Conservation (phyloP, 768 basidiomycete genomes). For the Crassisporium funariophilum region DNA sequence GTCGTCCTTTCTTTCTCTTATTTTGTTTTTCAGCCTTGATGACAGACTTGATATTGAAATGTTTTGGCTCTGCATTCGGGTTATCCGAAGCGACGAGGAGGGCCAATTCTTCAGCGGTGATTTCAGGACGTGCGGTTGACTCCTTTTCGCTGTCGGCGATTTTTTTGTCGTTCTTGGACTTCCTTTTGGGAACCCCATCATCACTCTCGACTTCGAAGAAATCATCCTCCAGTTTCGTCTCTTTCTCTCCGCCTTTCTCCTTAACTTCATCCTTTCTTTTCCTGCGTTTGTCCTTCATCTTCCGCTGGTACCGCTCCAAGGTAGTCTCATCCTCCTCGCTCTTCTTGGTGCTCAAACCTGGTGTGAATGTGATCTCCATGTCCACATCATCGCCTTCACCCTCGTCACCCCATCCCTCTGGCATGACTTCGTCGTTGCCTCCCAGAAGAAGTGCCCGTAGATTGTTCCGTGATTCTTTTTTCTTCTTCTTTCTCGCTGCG, state of each 20-base stretch:
- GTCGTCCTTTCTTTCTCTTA: conserved; percentile 47
- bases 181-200: conserved; percentile 31
- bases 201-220: conserved; percentile 71
- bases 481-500: conserved; percentile 32
- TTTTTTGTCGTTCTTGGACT: conserved; percentile 24
- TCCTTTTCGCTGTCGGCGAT: conserved; percentile 16
- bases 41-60: conserved; percentile 91
- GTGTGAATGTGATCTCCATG: conserved; percentile 95
- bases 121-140: conserved; percentile 34
- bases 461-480: conserved; percentile 58
- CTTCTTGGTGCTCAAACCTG: conserved; percentile 67
- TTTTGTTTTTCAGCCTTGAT: conserved; percentile 83
- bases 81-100: conserved; percentile 62
- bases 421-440: conserved; percentile 64
- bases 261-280: conserved; percentile 71
- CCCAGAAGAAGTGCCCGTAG: conserved; percentile 78
- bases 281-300: conserved; percentile 87
- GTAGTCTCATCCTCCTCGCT: conserved; percentile 77
- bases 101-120: conserved; percentile 66
- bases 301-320: conserved; percentile 85
- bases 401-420: conserved; percentile 80
- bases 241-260: conserved; percentile 31
- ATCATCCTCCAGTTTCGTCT: conserved; percentile 52
- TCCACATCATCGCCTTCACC: conserved; percentile 60
- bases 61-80: conserved; percentile 57